A percentile compares a stretch with the other conserved stretches of the same genome.
phyloP scores from a whole-genome alignment of 75 land plant species.

The Cupressus sempervirens region DNA sequence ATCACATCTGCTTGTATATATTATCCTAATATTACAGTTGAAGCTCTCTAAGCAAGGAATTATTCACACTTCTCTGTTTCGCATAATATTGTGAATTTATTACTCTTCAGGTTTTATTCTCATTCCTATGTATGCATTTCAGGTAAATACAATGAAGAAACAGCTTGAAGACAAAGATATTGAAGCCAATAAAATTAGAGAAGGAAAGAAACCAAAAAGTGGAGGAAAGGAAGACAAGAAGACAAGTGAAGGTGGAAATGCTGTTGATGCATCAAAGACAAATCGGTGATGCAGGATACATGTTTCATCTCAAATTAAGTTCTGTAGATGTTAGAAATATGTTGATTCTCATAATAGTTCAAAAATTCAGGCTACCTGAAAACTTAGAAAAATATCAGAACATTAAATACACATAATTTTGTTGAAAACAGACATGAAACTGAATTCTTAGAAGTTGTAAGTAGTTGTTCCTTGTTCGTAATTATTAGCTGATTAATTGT shows the following conservation, averaged over 20 bases:
- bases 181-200: not conserved
- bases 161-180: constrained; percentile 1
- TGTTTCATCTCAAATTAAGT: not conserved
- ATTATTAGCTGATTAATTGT: no score
- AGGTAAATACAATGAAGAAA: constrained; percentile 8
- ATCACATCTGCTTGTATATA: not conserved
- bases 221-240: constrained; percentile 9
- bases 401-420: no score
- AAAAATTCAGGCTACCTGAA: no score
- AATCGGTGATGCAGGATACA: not conserved
- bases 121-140: not conserved
- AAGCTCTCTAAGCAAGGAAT: not conserved
- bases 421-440: no score
- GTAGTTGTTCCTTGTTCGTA: no score
- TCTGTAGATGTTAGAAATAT: not conserved
- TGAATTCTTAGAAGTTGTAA: no score
- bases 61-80: not conserved
- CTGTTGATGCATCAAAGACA: not conserved
- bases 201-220: constrained; percentile 6
- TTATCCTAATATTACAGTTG: not conserved
- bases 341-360: not conserved
- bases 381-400: no score
- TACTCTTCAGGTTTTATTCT: not conserved
- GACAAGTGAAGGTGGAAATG: constrained; percentile 2
- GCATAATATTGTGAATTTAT: no score